Conservation (phyloP, 306 rosid genomes). For the Phaseolus lunatus region DNA sequence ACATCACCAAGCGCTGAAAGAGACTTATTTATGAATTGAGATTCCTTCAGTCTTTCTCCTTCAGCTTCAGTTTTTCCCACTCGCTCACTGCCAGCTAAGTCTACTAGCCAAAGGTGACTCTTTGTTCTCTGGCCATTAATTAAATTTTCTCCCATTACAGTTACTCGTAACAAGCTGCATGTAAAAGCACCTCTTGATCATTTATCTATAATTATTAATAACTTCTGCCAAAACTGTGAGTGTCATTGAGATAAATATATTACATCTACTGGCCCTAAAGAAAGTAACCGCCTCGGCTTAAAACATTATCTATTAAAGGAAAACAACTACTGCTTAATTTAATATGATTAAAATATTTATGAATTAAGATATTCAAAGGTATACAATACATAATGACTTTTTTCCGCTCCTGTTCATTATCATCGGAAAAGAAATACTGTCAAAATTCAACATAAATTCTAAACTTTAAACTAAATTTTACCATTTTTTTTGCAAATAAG, state of each 20-base stretch:
- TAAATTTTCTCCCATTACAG: slow-evolving; percentile 76
- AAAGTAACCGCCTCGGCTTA: slow-evolving; percentile 5
- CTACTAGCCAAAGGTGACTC: slow-evolving; percentile 99
- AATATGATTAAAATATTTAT: slow-evolving; percentile 23
- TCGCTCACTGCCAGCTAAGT: slow-evolving; percentile 99
- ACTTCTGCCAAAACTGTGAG: background rate
- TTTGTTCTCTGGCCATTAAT: slow-evolving; percentile 79
- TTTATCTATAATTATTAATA: slow-evolving; percentile 19
- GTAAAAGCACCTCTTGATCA: slow-evolving; percentile 43
- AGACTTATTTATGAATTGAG: slow-evolving; percentile 95
- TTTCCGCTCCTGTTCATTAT: too few species aligned
- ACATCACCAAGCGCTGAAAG: slow-evolving; percentile 98
- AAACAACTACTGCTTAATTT: background rate
- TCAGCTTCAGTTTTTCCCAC: slow-evolving; percentile 96
- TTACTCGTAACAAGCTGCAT: slow-evolving; percentile 87
- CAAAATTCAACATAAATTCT: too few species aligned
- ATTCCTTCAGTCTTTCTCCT: slow-evolving; percentile 97
- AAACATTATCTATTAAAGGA: slow-evolving; percentile 7
- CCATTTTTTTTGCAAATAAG: too few species aligned
- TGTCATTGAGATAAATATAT: background rate
- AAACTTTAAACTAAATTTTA: too few species aligned
- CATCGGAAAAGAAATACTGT: too few species aligned
- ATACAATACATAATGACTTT: background rate
- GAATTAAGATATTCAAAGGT: background rate
- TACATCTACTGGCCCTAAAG: background rate